Evolutionary conservation across 306 rosid genomes (phyloP).

Genomic region (Potentilla sterilis): DNA sequence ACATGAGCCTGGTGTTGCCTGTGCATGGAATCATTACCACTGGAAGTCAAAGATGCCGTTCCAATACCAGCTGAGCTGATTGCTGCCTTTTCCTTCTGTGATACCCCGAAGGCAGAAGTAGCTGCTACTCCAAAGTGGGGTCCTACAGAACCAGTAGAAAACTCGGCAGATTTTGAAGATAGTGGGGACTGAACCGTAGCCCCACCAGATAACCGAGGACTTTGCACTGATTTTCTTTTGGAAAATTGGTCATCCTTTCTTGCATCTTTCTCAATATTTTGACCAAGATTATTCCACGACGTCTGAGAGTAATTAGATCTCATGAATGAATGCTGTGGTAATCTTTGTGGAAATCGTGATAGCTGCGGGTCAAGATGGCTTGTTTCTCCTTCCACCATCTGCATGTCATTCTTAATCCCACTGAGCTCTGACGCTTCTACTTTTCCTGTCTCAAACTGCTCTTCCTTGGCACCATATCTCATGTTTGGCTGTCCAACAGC

Average conservation of each 20-base stretch:
- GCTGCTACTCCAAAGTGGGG: constrained; percentile 68
- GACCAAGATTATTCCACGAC: constrained; percentile 71
- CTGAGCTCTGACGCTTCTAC: constrained; percentile 58
- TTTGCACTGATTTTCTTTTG: constrained; percentile 72
- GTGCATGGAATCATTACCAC: constrained; percentile 75
- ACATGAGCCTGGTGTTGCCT: constrained; percentile 81
- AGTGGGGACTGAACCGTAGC: constrained; percentile 73
- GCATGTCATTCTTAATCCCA: constrained; percentile 55
- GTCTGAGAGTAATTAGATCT: constrained; percentile 74
- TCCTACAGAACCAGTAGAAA: constrained; percentile 82
- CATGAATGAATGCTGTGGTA: constrained; percentile 50
- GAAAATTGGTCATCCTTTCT: constrained; percentile 78
- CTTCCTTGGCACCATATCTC: constrained; percentile 74
- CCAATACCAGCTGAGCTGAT: constrained; percentile 62
- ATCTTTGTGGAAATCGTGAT: constrained; percentile 55
- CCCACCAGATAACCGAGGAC: constrained; percentile 83
- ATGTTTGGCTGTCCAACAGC: constrained; percentile 59
- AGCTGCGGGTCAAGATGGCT: constrained; percentile 72
- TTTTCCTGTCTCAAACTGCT: constrained; percentile 73
- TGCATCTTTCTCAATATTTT: constrained; percentile 68
- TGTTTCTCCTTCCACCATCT: constrained; percentile 53
- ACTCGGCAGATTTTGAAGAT: constrained; percentile 87
- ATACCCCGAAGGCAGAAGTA: constrained; percentile 43
- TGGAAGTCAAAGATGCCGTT: constrained; percentile 62
- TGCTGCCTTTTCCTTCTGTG: constrained; percentile 74